Evolutionary conservation across 2,329 filamentous ascomycete genomes (phyloP).

Genomic region (Trematosphaeria pertusa): DNA sequence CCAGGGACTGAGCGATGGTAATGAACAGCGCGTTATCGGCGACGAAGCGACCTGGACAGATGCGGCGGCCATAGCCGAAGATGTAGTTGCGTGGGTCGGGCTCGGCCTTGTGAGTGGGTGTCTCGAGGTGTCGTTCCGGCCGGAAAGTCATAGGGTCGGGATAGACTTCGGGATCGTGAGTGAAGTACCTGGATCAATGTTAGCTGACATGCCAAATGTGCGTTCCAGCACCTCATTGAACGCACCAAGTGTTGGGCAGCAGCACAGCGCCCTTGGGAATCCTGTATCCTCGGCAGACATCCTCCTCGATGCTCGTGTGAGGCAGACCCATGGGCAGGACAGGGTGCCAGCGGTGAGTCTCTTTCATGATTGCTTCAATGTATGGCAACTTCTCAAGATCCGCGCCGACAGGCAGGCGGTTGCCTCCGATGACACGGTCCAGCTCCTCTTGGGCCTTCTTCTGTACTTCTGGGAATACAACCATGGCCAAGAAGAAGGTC

Average conservation of each 20-base stretch:
- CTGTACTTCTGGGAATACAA: constrained; percentile 57
- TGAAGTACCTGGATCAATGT: constrained; percentile 46
- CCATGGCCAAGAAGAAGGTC: constrained; percentile 60
- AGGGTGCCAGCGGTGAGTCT: constrained; percentile 53
- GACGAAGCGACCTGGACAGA: constrained; percentile 53
- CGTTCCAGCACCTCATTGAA: no score
- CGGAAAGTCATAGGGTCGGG: constrained; percentile 49
- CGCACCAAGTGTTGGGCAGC: constrained; percentile 47
- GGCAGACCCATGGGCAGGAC: constrained; percentile 41
- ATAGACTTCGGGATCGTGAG: constrained; percentile 49
- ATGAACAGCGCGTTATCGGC: constrained; percentile 53
- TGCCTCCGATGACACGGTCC: constrained; percentile 56
- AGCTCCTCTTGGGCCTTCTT: constrained; percentile 56
- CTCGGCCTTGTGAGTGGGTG: constrained; percentile 40
- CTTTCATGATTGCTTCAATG: constrained; percentile 40
- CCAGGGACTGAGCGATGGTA: constrained; percentile 53
- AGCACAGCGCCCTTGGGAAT: constrained; percentile 52
- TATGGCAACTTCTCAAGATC: constrained; percentile 54
- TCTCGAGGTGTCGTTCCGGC: constrained; percentile 52
- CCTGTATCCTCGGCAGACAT: constrained; percentile 45
- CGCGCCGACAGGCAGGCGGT: constrained; percentile 55
- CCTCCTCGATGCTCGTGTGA: constrained; percentile 39
- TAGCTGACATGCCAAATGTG: no score
- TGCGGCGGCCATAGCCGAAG: constrained; percentile 52
- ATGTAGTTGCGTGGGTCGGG: constrained; percentile 43